These are phyloP conservation scores for Tardiomyces depauwii DNA, from an alignment of 1,139 yeast genomes.

Conservation along the genomic window DNA sequence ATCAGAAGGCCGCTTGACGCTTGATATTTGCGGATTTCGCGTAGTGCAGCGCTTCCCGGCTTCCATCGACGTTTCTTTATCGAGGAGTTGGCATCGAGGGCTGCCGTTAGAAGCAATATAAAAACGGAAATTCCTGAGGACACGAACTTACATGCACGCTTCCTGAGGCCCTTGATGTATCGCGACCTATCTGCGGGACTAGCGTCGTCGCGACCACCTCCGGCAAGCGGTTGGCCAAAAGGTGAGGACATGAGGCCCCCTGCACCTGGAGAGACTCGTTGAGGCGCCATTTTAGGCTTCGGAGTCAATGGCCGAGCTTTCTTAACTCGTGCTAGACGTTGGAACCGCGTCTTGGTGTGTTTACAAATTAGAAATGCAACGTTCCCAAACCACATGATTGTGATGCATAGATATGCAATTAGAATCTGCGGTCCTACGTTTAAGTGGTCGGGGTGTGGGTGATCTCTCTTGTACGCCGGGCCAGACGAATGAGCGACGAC, in stretches of 20 bases:
- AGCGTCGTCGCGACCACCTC: background rate
- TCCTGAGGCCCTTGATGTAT: background rate
- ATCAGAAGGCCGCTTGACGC: conserved; percentile 65
- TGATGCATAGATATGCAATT: background rate
- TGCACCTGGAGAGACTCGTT: background rate
- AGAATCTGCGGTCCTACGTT: no score
- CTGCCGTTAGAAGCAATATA: background rate
- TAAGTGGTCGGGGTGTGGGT: no score
- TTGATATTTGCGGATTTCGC: conserved; percentile 74
- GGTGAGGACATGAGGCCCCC: background rate
- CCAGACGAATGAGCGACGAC: background rate
- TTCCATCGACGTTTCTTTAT: conserved; percentile 39
- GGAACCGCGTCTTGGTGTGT: background rate
- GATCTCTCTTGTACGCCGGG: no score
- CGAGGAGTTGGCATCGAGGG: conserved; percentile 11
- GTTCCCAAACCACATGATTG: background rate
- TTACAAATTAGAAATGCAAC: background rate
- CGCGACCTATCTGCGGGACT: background rate
- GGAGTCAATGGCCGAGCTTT: no score
- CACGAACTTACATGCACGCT: background rate
- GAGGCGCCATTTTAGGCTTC: background rate
- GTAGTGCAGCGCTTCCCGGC: conserved; percentile 66
- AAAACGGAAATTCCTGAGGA: no score
- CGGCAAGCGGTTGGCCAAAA: background rate
- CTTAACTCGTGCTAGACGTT: background rate